Evolutionary conservation across 371 early-diverging fungal species (phyloP), one percentile per base, ranked within the genome.

Genomic region (Capniomyces stellatus): DNA sequence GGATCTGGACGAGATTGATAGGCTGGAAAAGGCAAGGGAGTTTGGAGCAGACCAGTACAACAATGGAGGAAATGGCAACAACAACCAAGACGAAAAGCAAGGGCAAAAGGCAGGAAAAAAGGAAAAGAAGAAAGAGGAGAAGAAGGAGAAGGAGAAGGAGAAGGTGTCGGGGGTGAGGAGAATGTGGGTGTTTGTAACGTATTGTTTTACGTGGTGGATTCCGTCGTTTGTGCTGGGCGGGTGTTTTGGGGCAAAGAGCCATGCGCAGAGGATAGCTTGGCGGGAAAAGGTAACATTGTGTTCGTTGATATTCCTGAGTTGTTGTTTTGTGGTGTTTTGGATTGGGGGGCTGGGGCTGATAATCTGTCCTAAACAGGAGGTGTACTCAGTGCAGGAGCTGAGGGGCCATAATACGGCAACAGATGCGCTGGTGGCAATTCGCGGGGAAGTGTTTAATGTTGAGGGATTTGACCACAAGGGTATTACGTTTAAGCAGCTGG

Each of bases 261-360:
- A 79, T 43, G 89, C 91, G 60, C 76, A 89, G 19, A 87, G 77
- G 29, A 86, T 85, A 84, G 97, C 97, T 2, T 96, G 96, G 96
- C 81, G 94, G 47, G 96, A 96, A 64, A 93, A 96, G 69, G 76
- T 96, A 15, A 83, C 93, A 1, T 75, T 97, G 22, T 92, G 89
- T 69, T 64, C 83, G 53, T 64, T 97, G 47, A 89, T 97, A 54
- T 64, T 85, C 23, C 66, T 89, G 29, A 66, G 90, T 69, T 89
- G 84, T 57, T 75, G 71, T 1, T 63, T 81, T 56, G 74, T 94
- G 46, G 71, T 94, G 46, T 89, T 93, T 68, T 75, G 82, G 3
- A 76, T 84, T 82, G 35, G 83, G 79, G 58, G 75, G 83, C 48
- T 86, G 83, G 54, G 94, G 39, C 72, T 80, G 51, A 57, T 89